Percentiles rank a stretch among this genome's conserved stretches.
phyloP scores from a whole-genome alignment of 371 early-diverging fungal species.

The Dichotomocladium elegans region DNA sequence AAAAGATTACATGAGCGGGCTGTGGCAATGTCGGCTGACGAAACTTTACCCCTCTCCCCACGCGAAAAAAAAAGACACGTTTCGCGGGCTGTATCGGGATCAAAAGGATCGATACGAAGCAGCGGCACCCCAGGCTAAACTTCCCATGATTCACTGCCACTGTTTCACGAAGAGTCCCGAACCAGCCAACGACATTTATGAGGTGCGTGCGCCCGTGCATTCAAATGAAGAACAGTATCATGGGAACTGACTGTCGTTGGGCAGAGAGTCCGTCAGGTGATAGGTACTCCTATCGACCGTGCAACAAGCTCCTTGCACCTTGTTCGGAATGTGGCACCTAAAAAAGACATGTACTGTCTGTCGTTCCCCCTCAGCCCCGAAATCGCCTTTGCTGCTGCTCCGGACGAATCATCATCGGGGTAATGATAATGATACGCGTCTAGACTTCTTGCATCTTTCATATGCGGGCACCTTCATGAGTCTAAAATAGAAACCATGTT shows the following conservation, averaged over 20 bases:
- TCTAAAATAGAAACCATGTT: conserved; percentile 1
- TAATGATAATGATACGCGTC: not conserved
- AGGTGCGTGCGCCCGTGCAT: conserved; percentile 27
- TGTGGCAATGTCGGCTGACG: too few species aligned
- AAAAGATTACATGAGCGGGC: too few species aligned
- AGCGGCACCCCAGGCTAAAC: conserved; percentile 33
- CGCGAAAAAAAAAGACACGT: too few species aligned
- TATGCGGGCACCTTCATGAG: too few species aligned
- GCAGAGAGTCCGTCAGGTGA: conserved; percentile 53
- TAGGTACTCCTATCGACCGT: conserved; percentile 44
- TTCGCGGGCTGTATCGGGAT: conserved; percentile 65
- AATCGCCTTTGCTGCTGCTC: conserved; percentile 44
- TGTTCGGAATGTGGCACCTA: conserved; percentile 95
- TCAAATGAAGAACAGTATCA: not conserved
- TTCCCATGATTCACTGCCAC: conserved; percentile 91
- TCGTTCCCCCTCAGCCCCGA: conserved; percentile 71
- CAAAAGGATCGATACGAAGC: conserved; percentile 28
- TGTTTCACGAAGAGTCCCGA: conserved; percentile 88
- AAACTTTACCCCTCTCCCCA: too few species aligned
- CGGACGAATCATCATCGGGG: not conserved
- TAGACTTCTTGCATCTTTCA: too few species aligned
- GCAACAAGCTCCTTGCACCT: conserved; percentile 55
- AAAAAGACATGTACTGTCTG: conserved; percentile 97
- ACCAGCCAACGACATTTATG: conserved; percentile 64
- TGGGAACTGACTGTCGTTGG: not conserved